Conservation (phyloP, 164 flowering plant genomes). For the Aristolochia contorta region DNA sequence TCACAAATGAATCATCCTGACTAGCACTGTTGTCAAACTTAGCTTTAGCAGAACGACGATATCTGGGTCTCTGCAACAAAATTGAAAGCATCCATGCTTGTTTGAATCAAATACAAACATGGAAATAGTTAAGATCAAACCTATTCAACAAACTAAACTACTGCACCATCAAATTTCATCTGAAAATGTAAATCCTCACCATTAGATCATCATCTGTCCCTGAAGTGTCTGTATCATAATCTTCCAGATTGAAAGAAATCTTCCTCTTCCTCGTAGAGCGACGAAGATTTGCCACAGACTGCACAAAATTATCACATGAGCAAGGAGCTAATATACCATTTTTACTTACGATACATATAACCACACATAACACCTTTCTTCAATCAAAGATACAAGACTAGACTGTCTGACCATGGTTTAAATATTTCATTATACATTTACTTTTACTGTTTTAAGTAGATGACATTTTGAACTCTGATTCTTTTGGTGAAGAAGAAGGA, state of each 20-base stretch:
- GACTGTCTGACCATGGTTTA: no score
- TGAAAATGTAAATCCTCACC: conserved; percentile 43
- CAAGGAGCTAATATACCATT: background rate
- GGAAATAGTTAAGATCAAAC: background rate
- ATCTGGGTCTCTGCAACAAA: conserved; percentile 44
- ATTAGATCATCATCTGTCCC: conserved; percentile 80
- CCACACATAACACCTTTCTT: background rate
- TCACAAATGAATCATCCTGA: conserved; percentile 44
- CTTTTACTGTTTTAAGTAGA: no score
- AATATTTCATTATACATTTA: no score
- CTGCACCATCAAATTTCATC: conserved; percentile 10
- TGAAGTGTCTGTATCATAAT: conserved; percentile 65
- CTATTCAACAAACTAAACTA: conserved; percentile 1
- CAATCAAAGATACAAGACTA: background rate
- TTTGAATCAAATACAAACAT: conserved; percentile 1
- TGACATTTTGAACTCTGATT: no score
- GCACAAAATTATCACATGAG: conserved; percentile 11
- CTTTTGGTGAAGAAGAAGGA: no score
- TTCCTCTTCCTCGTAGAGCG: conserved; percentile 94
- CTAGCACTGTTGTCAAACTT: conserved; percentile 33
- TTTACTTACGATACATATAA: background rate
- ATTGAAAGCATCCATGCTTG: conserved; percentile 1
- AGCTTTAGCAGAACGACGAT: conserved; percentile 35
- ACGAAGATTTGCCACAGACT: conserved; percentile 70
- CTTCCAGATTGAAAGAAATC: conserved; percentile 50